These are phyloP conservation scores for Calonectria leucothoes DNA, from an alignment of 2,329 filamentous ascomycete species.

Conservation along the genomic window DNA sequence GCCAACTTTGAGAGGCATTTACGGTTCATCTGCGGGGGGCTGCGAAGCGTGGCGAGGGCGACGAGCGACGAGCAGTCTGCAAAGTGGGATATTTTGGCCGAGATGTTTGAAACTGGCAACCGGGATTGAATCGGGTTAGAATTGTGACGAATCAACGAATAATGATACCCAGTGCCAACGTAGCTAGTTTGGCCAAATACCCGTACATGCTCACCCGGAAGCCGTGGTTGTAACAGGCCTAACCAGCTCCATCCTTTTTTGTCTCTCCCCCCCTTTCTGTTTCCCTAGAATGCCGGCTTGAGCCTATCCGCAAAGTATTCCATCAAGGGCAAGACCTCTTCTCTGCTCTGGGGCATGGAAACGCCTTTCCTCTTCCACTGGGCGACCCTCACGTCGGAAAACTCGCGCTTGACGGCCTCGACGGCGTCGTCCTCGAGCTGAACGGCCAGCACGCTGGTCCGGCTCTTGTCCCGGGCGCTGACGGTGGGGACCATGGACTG, in stretches of 20 bases:
- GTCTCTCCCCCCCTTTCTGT: background rate
- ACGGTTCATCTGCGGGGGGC: constrained; percentile 76
- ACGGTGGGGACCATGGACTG: constrained; percentile 60
- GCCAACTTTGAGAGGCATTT: constrained; percentile 73
- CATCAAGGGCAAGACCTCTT: constrained; percentile 94
- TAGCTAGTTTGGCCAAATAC: background rate
- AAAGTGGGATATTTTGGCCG: constrained; percentile 84
- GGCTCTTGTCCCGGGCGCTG: constrained; percentile 63
- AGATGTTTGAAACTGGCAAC: constrained; percentile 74
- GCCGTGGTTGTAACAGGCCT: background rate
- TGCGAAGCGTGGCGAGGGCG: constrained; percentile 80
- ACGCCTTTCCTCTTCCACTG: constrained; percentile 79
- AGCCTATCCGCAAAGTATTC: constrained; percentile 79
- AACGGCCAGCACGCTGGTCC: constrained; percentile 71
- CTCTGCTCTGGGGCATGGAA: constrained; percentile 83
- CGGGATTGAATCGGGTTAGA: constrained; percentile 34
- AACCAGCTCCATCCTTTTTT: no score
- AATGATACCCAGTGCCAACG: constrained; percentile 38
- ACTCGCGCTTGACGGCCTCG: constrained; percentile 73
- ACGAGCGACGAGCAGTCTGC: constrained; percentile 69
- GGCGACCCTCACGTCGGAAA: constrained; percentile 74
- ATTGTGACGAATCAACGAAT: constrained; percentile 33
- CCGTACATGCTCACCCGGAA: background rate
- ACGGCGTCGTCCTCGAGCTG: constrained; percentile 73
- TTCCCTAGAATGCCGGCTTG: background rate